These are phyloP conservation scores for Cnidoscolus chayamansa DNA, from an alignment of 441 rosid species.

Conservation along the genomic window DNA sequence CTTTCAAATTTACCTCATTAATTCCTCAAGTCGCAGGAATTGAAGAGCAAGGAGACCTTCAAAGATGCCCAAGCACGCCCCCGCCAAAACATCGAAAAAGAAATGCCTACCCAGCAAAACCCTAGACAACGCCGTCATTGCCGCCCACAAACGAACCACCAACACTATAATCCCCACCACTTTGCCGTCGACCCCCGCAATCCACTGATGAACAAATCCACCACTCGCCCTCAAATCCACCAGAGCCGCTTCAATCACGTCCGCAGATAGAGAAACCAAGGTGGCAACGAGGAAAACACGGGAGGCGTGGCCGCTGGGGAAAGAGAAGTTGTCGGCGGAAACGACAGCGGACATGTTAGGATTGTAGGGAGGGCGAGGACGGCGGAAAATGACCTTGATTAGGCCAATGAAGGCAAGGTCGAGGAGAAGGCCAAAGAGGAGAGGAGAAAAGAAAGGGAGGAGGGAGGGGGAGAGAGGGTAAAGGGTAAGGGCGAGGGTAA, in stretches of 20 bases:
- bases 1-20: slow-evolving; percentile 24
- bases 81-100: slow-evolving; percentile 60
- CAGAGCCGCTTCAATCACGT: slow-evolving; percentile 19
- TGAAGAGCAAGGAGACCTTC: slow-evolving; percentile 63
- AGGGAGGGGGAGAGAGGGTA: slow-evolving; percentile 47
- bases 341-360: slow-evolving; percentile 69
- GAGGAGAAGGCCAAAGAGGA: slow-evolving; percentile 74
- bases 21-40: slow-evolving; percentile 43
- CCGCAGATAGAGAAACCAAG: slow-evolving; percentile 36
- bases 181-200: slow-evolving; percentile 15
- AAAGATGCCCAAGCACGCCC: slow-evolving; percentile 57
- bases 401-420: slow-evolving; percentile 73
- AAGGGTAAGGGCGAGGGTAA: slow-evolving; percentile 55
- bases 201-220: slow-evolving; percentile 21
- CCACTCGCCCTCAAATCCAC: slow-evolving; percentile 16
- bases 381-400: slow-evolving; percentile 66
- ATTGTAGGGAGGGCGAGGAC: slow-evolving; percentile 78
- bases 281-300: slow-evolving; percentile 70
- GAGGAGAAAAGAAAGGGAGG: slow-evolving; percentile 45
- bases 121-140: slow-evolving; percentile 62
- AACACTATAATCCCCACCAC: slow-evolving; percentile 32
- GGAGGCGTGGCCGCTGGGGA: slow-evolving; percentile 92
- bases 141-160: slow-evolving; percentile 60
- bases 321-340: slow-evolving; percentile 68
- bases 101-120: slow-evolving; percentile 82